These are phyloP conservation scores for Trichoderma sp. DNA, from an alignment of 2,329 filamentous ascomycete genomes.

Conservation along the genomic window DNA sequence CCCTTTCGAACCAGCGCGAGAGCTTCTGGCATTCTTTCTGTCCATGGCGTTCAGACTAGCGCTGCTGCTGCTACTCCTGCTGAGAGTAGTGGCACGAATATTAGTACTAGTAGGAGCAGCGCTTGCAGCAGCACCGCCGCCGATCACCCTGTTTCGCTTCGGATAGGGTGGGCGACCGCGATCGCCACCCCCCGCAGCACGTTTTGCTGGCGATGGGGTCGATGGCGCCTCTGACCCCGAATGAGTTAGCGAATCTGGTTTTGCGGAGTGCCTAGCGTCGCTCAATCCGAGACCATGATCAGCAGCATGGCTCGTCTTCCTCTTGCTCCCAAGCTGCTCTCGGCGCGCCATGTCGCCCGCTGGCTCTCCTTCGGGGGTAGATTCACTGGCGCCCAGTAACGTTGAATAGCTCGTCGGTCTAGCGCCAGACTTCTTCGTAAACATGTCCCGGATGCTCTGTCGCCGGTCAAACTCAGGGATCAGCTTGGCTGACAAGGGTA, in stretches of 20 bases:
- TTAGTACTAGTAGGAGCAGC: too few species aligned
- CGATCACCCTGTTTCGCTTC: slow-evolving; percentile 20
- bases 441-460: slow-evolving; percentile 91
- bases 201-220: slow-evolving; percentile 4
- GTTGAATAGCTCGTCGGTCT: slow-evolving; percentile 8
- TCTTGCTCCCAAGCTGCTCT: background rate
- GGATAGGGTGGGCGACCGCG: background rate
- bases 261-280: background rate
- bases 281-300: background rate
- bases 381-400: background rate
- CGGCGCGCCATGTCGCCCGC: background rate
- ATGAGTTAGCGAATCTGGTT: background rate
- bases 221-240: background rate
- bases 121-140: background rate
- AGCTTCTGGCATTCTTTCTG: slow-evolving; percentile 17
- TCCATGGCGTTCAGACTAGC: background rate
- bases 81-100: too few species aligned
- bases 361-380: background rate
- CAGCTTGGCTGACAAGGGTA: slow-evolving; percentile 77
- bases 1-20: slow-evolving; percentile 23
- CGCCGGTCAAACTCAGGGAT: slow-evolving; percentile 87
- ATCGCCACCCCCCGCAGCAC: slow-evolving; percentile 20
- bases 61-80: background rate
- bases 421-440: slow-evolving; percentile 49
- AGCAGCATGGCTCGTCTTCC: background rate